Percentiles rank a stretch among this genome's conserved stretches.
Evolutionary conservation across 2,329 filamentous ascomycete species (phyloP).

Genomic region (Pyricularia sp.): DNA sequence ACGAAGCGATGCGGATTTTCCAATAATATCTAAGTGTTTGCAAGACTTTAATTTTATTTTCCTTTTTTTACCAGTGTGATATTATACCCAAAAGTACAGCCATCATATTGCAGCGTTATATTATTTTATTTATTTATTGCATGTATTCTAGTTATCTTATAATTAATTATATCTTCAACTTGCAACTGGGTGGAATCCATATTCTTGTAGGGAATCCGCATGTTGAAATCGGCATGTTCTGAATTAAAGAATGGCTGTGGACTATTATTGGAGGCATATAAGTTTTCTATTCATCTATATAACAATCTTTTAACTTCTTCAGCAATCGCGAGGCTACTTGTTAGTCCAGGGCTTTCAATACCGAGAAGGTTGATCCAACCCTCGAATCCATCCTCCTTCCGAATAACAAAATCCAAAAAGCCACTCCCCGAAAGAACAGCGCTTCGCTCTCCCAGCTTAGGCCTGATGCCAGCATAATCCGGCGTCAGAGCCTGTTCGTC

Average conservation of each 20-base stretch:
- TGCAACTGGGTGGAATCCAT: background rate
- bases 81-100: background rate
- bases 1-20: background rate
- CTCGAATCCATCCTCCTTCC: constrained; percentile 63
- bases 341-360: constrained; percentile 89
- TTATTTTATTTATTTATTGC: background rate
- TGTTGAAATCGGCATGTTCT: background rate
- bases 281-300: constrained; percentile 24
- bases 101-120: background rate
- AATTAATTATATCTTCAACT: background rate
- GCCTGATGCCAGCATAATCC: constrained; percentile 87
- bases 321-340: constrained; percentile 75
- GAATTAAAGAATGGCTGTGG: background rate
- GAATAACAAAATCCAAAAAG: constrained; percentile 79
- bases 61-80: background rate
- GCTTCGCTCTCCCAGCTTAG: constrained; percentile 59
- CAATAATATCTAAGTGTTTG: background rate
- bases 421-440: constrained; percentile 41
- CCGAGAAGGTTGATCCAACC: constrained; percentile 87
- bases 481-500: constrained; percentile 56
- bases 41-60: background rate
- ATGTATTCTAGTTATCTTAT: background rate
- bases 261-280: background rate
- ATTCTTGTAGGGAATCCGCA: background rate
- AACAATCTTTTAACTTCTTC: constrained; percentile 56